These are phyloP conservation scores for Boletus reticulatus DNA, from an alignment of 768 basidiomycete species.

Conservation along the genomic window DNA sequence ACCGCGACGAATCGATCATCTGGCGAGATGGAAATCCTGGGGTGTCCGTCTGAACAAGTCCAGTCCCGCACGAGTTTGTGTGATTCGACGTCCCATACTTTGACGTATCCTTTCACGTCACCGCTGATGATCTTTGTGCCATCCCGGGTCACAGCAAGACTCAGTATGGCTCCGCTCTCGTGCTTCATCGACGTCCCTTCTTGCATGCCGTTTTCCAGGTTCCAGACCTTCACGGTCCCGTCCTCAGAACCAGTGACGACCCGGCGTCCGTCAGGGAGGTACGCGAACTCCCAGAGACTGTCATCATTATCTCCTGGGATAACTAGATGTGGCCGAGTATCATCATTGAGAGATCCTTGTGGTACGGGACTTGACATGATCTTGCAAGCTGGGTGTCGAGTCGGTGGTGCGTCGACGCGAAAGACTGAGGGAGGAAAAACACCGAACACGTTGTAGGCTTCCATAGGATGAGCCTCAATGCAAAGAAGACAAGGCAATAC, in stretches of 20 bases:
- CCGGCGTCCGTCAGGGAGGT: background rate
- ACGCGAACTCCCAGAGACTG: background rate
- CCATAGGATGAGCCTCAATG: too few relatives aligned
- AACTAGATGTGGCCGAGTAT: too few relatives aligned
- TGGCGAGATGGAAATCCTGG: background rate
- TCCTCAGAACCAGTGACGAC: background rate
- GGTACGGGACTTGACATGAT: too few relatives aligned
- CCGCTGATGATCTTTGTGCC: background rate
- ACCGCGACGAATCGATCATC: background rate
- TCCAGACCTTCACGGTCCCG: background rate
- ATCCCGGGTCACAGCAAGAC: background rate
- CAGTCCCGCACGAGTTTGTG: background rate
- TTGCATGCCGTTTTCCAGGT: background rate
- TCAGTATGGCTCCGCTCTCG: background rate
- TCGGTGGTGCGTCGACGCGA: too few relatives aligned
- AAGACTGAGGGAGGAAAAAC: too few relatives aligned
- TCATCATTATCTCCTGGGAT: too few relatives aligned
- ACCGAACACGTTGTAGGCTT: too few relatives aligned
- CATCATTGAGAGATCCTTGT: too few relatives aligned
- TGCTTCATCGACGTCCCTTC: background rate
- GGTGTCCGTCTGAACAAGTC: background rate
- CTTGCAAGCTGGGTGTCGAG: too few relatives aligned
- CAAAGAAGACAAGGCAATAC: too few relatives aligned
- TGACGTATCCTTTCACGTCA: accelerated
- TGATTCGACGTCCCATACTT: background rate